These are phyloP conservation scores for Podila verticillata DNA, from an alignment of 192 early-diverging fungal species.

Conservation along the genomic window DNA sequence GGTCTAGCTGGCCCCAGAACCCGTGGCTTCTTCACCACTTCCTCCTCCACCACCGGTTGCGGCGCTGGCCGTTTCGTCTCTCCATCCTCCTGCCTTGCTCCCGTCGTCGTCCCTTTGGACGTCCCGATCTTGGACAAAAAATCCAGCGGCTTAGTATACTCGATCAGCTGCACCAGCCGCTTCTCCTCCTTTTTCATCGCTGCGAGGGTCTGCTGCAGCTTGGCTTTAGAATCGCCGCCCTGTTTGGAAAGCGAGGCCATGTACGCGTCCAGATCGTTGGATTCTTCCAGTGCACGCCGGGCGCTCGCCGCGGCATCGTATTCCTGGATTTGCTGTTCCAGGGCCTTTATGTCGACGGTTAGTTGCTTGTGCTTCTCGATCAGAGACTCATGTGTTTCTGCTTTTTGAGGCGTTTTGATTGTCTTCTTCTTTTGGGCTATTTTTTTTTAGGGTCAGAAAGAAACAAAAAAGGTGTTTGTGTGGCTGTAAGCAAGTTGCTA, in stretches of 20 bases:
- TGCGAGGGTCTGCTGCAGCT: constrained; percentile 53
- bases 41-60: neutral
- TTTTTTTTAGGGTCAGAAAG: too few species aligned
- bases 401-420: constrained; percentile 50
- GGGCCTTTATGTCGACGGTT: constrained; percentile 24
- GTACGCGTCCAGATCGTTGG: constrained; percentile 72
- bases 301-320: constrained; percentile 29
- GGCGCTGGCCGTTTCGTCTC: neutral
- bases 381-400: constrained; percentile 76
- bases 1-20: constrained; percentile 17
- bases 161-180: constrained; percentile 52
- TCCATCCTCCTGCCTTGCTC: neutral
- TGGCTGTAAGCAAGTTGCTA: neutral
- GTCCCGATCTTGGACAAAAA: constrained; percentile 42
- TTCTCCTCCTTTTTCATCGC: constrained; percentile 59
- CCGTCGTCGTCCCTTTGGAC: neutral
- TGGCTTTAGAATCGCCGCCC: constrained; percentile 48
- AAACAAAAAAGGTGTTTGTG: too few species aligned
- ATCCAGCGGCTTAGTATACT: constrained; percentile 59
- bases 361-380: constrained; percentile 55
- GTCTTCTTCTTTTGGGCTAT: constrained; percentile 41
- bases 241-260: constrained; percentile 65
- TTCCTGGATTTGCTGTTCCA: constrained; percentile 33
- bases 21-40: constrained; percentile 14
- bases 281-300: constrained; percentile 33